Conservation (phyloP, 768 basidiomycete genomes). For the Amanita muscaria region DNA sequence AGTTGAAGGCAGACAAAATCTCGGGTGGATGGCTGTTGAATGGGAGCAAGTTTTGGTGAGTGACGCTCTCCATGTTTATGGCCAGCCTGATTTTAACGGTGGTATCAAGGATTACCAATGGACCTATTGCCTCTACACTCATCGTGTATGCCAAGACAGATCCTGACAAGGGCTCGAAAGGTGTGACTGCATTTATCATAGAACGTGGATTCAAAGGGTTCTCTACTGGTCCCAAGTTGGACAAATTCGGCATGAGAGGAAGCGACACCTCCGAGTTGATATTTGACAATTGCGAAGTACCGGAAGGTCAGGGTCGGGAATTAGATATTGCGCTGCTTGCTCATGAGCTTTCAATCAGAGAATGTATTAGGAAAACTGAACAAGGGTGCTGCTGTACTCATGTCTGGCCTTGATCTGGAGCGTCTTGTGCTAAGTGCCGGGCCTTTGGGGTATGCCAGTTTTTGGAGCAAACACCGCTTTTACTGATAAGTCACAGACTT, state of each 20-base stretch:
- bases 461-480: slow-evolving; percentile 4
- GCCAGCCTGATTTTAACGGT: slow-evolving; percentile 2
- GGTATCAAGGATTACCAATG: slow-evolving; percentile 80
- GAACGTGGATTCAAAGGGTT: slow-evolving; percentile 79
- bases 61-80: slow-evolving; percentile 2
- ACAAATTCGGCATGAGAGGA: slow-evolving; percentile 96
- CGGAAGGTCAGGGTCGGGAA: slow-evolving; percentile 49
- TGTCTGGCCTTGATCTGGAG: slow-evolving; percentile 92
- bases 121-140: slow-evolving; percentile 82
- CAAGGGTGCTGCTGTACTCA: slow-evolving; percentile 78
- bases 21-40: slow-evolving; percentile 72
- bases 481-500: slow-evolving; percentile 36
- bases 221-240: slow-evolving; percentile 83
- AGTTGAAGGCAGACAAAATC: slow-evolving; percentile 69
- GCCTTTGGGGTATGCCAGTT: slow-evolving; percentile 62
- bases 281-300: slow-evolving; percentile 86
- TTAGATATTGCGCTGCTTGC: slow-evolving; percentile 4
- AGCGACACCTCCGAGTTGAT: slow-evolving; percentile 92
- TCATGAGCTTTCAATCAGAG: slow-evolving; percentile 33
- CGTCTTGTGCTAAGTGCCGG: slow-evolving; percentile 88
- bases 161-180: slow-evolving; percentile 70
- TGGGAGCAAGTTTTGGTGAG: slow-evolving; percentile 90
- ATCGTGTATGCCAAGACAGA: slow-evolving; percentile 90
- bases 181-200: slow-evolving; percentile 88
- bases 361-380: slow-evolving; percentile 79